Percentiles rank a stretch among this genome's conserved stretches.
These are phyloP conservation scores for Piper betle DNA, from an alignment of 164 flowering plant genomes.

Conservation along the genomic window DNA sequence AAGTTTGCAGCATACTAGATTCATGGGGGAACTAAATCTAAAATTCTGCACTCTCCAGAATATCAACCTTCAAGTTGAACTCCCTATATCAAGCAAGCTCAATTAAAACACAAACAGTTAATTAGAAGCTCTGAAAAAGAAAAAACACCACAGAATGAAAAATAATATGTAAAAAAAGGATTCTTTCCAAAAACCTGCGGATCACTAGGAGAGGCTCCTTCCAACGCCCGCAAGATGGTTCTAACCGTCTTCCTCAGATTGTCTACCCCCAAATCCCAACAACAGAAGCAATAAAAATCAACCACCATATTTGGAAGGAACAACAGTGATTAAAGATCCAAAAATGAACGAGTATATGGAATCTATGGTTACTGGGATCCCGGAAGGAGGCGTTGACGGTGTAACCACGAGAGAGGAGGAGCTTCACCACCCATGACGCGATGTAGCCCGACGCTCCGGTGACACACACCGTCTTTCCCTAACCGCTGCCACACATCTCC, in stretches of 20 bases:
- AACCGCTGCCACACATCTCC: too few species aligned
- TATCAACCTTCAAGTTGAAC: too few species aligned
- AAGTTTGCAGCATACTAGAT: too few species aligned
- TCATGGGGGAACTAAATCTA: too few species aligned
- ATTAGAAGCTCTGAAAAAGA: too few species aligned
- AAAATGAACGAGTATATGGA: neutral
- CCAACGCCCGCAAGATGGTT: conserved; percentile 8
- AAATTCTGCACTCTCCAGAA: too few species aligned
- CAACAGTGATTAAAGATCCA: neutral
- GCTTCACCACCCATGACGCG: conserved; percentile 13
- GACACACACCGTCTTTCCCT: conserved; percentile 10
- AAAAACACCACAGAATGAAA: too few species aligned
- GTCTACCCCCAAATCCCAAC: conserved; percentile 1
- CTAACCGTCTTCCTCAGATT: conserved; percentile 9
- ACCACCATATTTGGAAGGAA: neutral
- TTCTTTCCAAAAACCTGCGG: too few species aligned
- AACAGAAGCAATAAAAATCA: too few species aligned
- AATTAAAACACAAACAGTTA: too few species aligned
- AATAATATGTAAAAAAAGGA: too few species aligned
- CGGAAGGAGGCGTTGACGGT: conserved; percentile 9
- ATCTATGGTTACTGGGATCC: conserved; percentile 4
- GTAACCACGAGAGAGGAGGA: conserved; percentile 7
- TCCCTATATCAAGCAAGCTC: too few species aligned
- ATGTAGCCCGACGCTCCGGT: conserved; percentile 13
- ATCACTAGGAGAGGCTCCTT: conserved; percentile 6